Percentiles rank a stretch among this genome's conserved stretches.
phyloP scores from a whole-genome alignment of 768 basidiomycete species.

The Hygrophorus russula region DNA sequence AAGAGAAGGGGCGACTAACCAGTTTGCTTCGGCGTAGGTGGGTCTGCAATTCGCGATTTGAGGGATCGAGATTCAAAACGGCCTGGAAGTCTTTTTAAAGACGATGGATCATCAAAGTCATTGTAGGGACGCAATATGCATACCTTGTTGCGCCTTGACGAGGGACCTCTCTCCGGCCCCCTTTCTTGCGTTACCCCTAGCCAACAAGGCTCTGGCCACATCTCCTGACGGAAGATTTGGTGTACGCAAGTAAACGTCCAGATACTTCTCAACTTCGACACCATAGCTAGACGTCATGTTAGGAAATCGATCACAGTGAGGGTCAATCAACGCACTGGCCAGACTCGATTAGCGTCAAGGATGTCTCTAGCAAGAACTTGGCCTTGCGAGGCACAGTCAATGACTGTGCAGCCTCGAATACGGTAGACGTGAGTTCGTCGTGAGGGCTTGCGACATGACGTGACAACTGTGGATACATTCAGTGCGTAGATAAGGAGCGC shows the following conservation, averaged over 20 bases:
- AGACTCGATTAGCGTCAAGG: constrained; percentile 34
- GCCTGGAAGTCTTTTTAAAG: constrained; percentile 40
- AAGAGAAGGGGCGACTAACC: constrained; percentile 20
- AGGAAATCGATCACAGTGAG: not conserved
- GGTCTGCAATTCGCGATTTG: constrained; percentile 42
- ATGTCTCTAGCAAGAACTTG: constrained; percentile 37
- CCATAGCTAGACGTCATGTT: constrained; percentile 36
- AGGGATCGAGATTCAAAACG: constrained; percentile 48
- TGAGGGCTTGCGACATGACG: constrained; percentile 9
- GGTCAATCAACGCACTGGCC: constrained; percentile 28
- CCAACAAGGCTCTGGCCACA: constrained; percentile 42
- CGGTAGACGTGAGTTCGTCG: constrained; percentile 43
- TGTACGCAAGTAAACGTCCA: constrained; percentile 55
- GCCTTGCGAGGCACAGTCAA: constrained; percentile 34
- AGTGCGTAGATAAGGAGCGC: too few species aligned
- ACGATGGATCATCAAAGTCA: not conserved
- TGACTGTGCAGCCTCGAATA: constrained; percentile 35
- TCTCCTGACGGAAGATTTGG: constrained; percentile 43
- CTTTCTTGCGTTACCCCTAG: constrained; percentile 49
- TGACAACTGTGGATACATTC: too few species aligned
- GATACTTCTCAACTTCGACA: constrained; percentile 49
- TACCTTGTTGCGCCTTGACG: constrained; percentile 50
- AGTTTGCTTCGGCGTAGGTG: constrained; percentile 36
- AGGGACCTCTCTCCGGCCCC: constrained; percentile 42
- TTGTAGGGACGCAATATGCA: constrained; percentile 6